Conservation (phyloP, 2,329 filamentous ascomycete genomes). For the Penicillium decumbens region DNA sequence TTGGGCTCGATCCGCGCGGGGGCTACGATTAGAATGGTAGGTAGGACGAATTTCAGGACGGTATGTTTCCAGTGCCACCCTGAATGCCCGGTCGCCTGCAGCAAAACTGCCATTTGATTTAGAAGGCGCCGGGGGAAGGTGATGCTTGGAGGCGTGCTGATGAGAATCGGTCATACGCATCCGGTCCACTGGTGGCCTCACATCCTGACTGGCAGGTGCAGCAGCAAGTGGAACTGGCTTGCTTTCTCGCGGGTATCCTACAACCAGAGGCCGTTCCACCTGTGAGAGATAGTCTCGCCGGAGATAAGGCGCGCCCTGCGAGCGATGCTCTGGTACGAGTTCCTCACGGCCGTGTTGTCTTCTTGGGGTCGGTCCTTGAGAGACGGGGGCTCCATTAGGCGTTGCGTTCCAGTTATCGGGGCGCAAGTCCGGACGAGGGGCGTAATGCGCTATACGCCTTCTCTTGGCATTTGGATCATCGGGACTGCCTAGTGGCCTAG, state of each 20-base stretch:
- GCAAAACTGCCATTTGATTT: slow-evolving; percentile 15
- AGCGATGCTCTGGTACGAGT: slow-evolving; percentile 11
- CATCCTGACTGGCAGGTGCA: slow-evolving; percentile 13
- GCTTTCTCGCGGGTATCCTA: slow-evolving; percentile 18
- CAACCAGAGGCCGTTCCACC: slow-evolving; percentile 15
- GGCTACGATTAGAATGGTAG: slow-evolving; percentile 20
- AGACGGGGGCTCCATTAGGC: slow-evolving; percentile 13
- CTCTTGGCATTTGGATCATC: slow-evolving; percentile 31
- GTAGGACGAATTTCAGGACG: slow-evolving; percentile 13
- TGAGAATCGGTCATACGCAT: slow-evolving; percentile 14
- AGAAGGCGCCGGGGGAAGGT: slow-evolving; percentile 13
- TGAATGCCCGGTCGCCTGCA: slow-evolving; percentile 19
- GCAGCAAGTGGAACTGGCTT: slow-evolving; percentile 11
- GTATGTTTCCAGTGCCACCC: slow-evolving; percentile 14
- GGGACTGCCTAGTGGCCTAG: slow-evolving; percentile 19
- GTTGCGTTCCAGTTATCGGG: slow-evolving; percentile 10
- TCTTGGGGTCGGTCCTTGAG: slow-evolving; percentile 14
- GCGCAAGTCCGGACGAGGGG: slow-evolving; percentile 12
- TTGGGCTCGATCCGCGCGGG: slow-evolving; percentile 10
- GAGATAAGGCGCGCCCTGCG: slow-evolving; percentile 18
- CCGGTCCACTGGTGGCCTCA: slow-evolving; percentile 18
- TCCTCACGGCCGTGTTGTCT: slow-evolving; percentile 18
- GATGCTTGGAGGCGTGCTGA: slow-evolving; percentile 13
- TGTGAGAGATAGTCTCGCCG: slow-evolving; percentile 24
- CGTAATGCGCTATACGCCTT: slow-evolving; percentile 30